Percentiles rank a stretch among this genome's conserved stretches.
phyloP scores from a whole-genome alignment of 495 filamentous ascomycete genomes.

The Parmelia sp. region DNA sequence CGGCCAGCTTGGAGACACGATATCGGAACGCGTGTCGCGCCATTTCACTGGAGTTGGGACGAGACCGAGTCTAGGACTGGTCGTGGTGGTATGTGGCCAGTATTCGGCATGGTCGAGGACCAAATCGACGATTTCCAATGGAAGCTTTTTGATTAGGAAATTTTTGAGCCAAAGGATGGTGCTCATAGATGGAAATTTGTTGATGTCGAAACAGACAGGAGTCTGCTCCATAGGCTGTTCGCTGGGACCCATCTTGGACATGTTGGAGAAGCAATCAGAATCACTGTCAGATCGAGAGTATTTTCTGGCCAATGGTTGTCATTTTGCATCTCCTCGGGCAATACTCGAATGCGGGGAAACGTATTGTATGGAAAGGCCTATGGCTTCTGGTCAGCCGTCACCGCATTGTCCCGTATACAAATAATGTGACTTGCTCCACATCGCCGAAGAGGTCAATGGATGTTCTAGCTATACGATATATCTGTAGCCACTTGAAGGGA shows the following conservation, averaged over 20 bases:
- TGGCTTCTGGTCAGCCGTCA: background rate
- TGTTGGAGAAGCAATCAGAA: background rate
- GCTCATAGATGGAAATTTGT: background rate
- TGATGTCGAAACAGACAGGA: background rate
- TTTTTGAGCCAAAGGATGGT: background rate
- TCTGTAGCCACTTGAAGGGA: background rate
- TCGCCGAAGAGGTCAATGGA: background rate
- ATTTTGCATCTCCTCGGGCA: background rate
- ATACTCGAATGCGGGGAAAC: background rate
- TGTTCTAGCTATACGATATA: too few relatives aligned
- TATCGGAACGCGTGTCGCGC: background rate
- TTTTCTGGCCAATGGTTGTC: background rate
- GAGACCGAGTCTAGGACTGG: background rate
- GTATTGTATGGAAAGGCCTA: background rate
- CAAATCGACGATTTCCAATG: background rate
- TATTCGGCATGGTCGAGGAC: constrained; percentile 1
- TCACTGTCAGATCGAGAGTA: background rate
- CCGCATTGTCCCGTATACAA: too few relatives aligned
- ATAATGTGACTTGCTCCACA: too few relatives aligned
- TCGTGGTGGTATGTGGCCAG: constrained; percentile 5
- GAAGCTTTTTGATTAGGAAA: background rate
- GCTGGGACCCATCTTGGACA: background rate
- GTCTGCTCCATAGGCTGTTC: background rate
- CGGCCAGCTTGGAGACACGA: background rate
- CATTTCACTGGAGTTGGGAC: constrained; percentile 1